phyloP scores from a whole-genome alignment of 2,329 filamentous ascomycete species.

The Pseudogymnoascus sp. region DNA sequence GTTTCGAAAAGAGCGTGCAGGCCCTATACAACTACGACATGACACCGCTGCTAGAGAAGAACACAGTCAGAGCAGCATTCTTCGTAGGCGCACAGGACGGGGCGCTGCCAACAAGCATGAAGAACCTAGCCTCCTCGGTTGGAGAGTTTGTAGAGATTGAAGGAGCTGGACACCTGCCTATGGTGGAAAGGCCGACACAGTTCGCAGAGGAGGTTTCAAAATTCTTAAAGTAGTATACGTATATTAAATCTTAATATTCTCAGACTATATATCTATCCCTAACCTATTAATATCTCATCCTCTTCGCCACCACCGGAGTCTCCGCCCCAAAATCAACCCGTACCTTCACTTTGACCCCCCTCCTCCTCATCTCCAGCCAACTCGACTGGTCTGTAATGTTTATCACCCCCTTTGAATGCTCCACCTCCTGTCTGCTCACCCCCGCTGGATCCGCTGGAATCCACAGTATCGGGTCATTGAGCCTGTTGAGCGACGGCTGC shows the following conservation, averaged over 20 bases:
- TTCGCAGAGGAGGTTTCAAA: conserved; percentile 56
- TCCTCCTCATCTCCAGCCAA: conserved; percentile 34
- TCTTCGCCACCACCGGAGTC: background rate
- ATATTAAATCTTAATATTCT: too few relatives aligned
- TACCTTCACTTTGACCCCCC: background rate
- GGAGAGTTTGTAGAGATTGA: conserved; percentile 57
- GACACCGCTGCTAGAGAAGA: conserved; percentile 43
- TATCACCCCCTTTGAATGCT: conserved; percentile 43
- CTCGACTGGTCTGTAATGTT: conserved; percentile 53
- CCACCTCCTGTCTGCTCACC: conserved; percentile 47
- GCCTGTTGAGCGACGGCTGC: conserved; percentile 39
- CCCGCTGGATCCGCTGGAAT: conserved; percentile 50
- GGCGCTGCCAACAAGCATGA: conserved; percentile 71
- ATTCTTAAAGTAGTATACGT: conserved; percentile 36
- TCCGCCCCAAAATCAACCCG: background rate
- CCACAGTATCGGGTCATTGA: conserved; percentile 45
- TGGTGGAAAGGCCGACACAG: conserved; percentile 64
- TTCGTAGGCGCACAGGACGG: conserved; percentile 68
- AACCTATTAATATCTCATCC: background rate
- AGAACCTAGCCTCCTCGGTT: conserved; percentile 54
- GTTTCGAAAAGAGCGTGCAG: conserved; percentile 59
- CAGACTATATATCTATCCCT: too few relatives aligned
- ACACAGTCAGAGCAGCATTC: conserved; percentile 53
- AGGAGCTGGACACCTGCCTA: conserved; percentile 70
- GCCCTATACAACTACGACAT: conserved; percentile 67